Evolutionary conservation across 192 early-diverging fungal genomes (phyloP).

Genomic region (Backusella australiensis): DNA sequence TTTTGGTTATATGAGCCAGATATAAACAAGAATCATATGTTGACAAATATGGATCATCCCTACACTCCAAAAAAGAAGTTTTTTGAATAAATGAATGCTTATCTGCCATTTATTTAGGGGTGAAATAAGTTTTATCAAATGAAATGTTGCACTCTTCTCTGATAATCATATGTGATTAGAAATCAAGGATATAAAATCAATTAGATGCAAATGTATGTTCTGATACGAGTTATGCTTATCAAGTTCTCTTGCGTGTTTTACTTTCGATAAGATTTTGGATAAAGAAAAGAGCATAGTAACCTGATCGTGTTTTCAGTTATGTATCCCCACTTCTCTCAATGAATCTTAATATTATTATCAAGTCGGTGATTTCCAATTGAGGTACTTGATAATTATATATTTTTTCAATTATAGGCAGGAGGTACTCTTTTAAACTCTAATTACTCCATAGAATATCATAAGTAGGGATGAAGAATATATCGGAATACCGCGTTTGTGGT

Average conservation of each 20-base stretch:
- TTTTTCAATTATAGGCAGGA: background rate
- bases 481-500: background rate
- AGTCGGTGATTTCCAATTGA: background rate
- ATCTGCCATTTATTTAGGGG: background rate
- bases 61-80: background rate
- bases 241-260: background rate
- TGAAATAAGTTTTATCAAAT: background rate
- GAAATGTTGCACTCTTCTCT: background rate
- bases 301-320: background rate
- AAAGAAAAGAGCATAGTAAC: background rate
- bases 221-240: background rate
- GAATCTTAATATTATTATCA: background rate
- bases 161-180: background rate
- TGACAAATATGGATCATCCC: constrained; percentile 1
- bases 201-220: background rate
- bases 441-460: background rate
- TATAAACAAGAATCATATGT: background rate
- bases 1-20: background rate
- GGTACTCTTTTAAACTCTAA: background rate
- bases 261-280: background rate
- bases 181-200: background rate
- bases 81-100: background rate
- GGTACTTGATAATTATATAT: background rate
- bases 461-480: background rate
- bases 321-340: background rate